phyloP scores from a whole-genome alignment of 129 eudicot species.

The Helianthus tuberosus region DNA sequence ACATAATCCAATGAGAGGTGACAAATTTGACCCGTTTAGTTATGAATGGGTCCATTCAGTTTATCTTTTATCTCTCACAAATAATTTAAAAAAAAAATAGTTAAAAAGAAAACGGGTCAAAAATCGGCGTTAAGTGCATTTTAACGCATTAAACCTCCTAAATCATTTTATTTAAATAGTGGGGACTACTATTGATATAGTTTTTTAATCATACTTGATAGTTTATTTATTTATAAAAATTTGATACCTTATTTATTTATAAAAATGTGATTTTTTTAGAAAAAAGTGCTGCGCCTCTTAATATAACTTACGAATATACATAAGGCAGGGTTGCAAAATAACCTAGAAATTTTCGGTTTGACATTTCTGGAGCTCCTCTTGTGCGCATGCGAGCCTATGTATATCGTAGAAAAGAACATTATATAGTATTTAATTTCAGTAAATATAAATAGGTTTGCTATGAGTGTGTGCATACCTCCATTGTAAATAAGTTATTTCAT shows the following conservation, averaged over 20 bases:
- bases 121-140: neutral
- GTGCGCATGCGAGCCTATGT: slow-evolving; percentile 61
- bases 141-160: neutral
- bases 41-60: neutral
- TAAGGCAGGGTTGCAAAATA: slow-evolving; percentile 14
- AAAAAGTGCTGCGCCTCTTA: neutral
- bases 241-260: neutral
- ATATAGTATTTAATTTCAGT: neutral
- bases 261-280: neutral
- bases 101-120: neutral
- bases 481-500: slow-evolving; percentile 70
- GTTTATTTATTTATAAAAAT: no score
- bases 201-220: no score
- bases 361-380: slow-evolving; percentile 84
- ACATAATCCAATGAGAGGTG: neutral
- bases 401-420: slow-evolving; percentile 2
- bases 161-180: no score
- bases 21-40: neutral
- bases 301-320: neutral
- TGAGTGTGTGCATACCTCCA: slow-evolving; percentile 58
- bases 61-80: neutral
- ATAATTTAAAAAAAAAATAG: neutral
- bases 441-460: neutral
- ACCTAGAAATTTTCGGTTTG: slow-evolving; percentile 60
- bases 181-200: no score